Conservation (phyloP, 495 filamentous ascomycete genomes). For the Letharia columbiana region DNA sequence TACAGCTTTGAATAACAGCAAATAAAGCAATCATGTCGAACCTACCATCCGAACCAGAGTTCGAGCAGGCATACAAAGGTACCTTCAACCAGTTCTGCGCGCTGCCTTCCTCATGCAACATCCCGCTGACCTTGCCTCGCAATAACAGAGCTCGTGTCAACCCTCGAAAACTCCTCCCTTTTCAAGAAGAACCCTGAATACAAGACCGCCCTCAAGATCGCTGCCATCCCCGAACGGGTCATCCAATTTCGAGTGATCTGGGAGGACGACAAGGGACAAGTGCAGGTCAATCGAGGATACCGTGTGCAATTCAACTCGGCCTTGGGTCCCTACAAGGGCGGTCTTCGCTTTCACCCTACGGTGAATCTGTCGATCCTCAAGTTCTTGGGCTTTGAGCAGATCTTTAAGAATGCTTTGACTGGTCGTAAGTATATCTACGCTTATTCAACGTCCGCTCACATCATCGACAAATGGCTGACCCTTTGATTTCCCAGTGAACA, state of each 20-base stretch:
- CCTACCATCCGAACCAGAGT: slow-evolving; percentile 85
- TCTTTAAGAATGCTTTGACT: slow-evolving; percentile 98
- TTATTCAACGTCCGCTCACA: neutral
- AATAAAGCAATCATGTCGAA: slow-evolving; percentile 58
- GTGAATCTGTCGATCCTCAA: slow-evolving; percentile 98
- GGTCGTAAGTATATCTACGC: slow-evolving; percentile 55
- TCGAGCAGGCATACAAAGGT: slow-evolving; percentile 99
- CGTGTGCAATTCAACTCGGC: slow-evolving; percentile 99
- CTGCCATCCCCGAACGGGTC: slow-evolving; percentile 86
- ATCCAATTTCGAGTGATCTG: slow-evolving; percentile 97
- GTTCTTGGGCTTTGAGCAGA: slow-evolving; percentile 98
- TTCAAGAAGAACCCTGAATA: slow-evolving; percentile 93
- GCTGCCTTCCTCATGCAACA: neutral
- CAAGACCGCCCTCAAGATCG: slow-evolving; percentile 78
- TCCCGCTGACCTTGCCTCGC: slow-evolving; percentile 3
- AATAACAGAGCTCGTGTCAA: slow-evolving; percentile 74
- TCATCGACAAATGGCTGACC: slow-evolving; percentile 19
- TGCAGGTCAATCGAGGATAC: slow-evolving; percentile 93
- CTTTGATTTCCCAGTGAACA: slow-evolving; percentile 55
- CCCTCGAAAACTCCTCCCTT: slow-evolving; percentile 85
- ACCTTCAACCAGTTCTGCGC: slow-evolving; percentile 8
- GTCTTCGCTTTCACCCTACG: slow-evolving; percentile 87
- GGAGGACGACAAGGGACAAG: slow-evolving; percentile 84
- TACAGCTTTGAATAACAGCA: neutral
- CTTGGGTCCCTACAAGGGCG: slow-evolving; percentile 96